phyloP scores from a whole-genome alignment of 2,329 filamentous ascomycete genomes.

The Venturia carpophila region DNA sequence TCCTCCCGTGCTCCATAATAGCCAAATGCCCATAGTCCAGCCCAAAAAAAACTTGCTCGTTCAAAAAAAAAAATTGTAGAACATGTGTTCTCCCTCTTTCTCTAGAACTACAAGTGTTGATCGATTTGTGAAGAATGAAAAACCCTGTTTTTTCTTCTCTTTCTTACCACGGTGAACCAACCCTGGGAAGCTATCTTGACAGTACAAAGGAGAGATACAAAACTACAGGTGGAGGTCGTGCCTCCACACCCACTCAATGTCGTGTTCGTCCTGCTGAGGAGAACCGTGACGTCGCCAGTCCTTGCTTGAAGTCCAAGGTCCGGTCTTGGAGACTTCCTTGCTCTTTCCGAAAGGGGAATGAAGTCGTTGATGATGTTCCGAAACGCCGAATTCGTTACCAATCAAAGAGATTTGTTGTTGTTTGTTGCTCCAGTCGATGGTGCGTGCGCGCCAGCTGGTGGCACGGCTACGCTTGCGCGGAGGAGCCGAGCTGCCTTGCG shows the following conservation, averaged over 20 bases:
- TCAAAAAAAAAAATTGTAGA: conserved; percentile 10
- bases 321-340: conserved; percentile 20
- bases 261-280: conserved; percentile 48
- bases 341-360: conserved; percentile 20
- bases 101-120: conserved; percentile 14
- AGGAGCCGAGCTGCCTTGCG: conserved; percentile 25
- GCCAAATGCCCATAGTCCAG: background rate
- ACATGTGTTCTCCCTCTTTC: background rate
- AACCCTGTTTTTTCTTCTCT: conserved; percentile 4
- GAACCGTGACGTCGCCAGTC: conserved; percentile 42
- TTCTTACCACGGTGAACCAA: background rate
- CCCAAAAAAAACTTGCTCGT: conserved; percentile 5
- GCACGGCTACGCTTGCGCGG: conserved; percentile 33
- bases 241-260: conserved; percentile 91
- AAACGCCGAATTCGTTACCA: conserved; percentile 25
- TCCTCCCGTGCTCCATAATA: background rate
- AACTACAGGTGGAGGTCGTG: conserved; percentile 57
- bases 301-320: conserved; percentile 31
- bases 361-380: conserved; percentile 25
- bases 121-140: conserved; percentile 7
- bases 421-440: conserved; percentile 25
- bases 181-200: conserved; percentile 12
- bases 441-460: conserved; percentile 29
- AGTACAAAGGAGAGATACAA: conserved; percentile 9
- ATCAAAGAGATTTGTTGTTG: conserved; percentile 14